Evolutionary conservation across 305 asterid species (phyloP).

Genomic region (Fraxinus dipetala): DNA sequence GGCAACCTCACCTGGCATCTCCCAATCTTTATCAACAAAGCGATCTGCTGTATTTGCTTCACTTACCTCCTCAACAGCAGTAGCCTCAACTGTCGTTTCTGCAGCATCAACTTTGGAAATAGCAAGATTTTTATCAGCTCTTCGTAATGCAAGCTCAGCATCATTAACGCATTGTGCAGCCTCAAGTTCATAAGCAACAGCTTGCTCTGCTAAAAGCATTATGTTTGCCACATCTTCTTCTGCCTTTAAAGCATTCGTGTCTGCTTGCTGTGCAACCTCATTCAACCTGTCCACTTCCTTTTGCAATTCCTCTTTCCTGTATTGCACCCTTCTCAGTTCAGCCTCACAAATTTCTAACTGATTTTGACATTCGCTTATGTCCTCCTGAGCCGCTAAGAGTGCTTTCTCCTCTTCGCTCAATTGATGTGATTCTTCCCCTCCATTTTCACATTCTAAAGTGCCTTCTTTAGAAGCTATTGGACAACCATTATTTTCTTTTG

Average conservation of each 20-base stretch:
- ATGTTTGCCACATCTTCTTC: conserved; percentile 94
- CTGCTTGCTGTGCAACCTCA: conserved; percentile 66
- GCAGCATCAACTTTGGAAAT: conserved; percentile 42
- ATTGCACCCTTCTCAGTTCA: conserved; percentile 60
- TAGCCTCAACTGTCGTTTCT: conserved; percentile 46
- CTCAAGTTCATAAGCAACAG: conserved; percentile 94
- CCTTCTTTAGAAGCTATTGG: conserved; percentile 37
- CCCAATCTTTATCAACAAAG: conserved; percentile 43
- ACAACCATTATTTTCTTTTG: conserved; percentile 42
- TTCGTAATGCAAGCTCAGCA: conserved; percentile 76
- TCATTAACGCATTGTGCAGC: conserved; percentile 83
- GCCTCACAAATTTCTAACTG: conserved; percentile 62
- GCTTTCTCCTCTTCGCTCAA: conserved; percentile 41
- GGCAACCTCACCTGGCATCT: conserved; percentile 40
- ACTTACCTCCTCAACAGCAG: conserved; percentile 42
- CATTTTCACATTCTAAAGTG: conserved; percentile 34
- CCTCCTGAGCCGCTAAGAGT: conserved; percentile 61
- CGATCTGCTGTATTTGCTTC: conserved; percentile 42
- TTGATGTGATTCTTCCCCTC: conserved; percentile 35
- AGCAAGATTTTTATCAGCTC: conserved; percentile 70
- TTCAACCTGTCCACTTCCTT: conserved; percentile 75
- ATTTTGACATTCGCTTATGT: conserved; percentile 54
- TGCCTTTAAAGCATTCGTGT: conserved; percentile 55
- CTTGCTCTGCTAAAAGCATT: conserved; percentile 97
- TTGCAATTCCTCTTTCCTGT: conserved; percentile 80